Base-by-base conservation (phyloP, 1,284 basidiomycete genomes). In the Ceratobasidium sp. region DNA sequence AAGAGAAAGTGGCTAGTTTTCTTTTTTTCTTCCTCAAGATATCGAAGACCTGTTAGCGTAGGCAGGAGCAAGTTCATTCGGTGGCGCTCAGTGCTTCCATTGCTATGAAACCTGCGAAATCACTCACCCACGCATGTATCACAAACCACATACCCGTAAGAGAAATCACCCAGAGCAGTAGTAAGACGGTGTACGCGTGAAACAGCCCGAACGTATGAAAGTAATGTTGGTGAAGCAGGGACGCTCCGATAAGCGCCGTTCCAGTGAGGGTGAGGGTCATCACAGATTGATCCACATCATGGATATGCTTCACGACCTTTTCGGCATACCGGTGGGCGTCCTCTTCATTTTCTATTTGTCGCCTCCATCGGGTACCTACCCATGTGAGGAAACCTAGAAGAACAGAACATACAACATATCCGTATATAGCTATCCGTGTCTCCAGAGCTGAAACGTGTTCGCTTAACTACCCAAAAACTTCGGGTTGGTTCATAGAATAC, bases 61-160 rank as follows among this genome's bases (percentile, higher is more conserved):
- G n/a, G n/a, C n/a, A n/a, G n/a, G n/a, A n/a, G n/a, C n/a, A n/a
- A n/a, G n/a, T n/a, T n/a, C n/a, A n/a, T n/a, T n/a, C n/a, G n/a
- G n/a, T n/a, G n/a, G n/a, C n/a, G n/a, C n/a, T n/a, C n/a, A n/a
- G n/a, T n/a, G n/a, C n/a, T n/a, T n/a, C n/a, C n/a, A n/a, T n/a
- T n/a, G n/a, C n/a, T n/a, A n/a, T n/a, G n/a, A n/a, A n/a, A n/a
- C n/a, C n/a, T n/a, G n/a, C 12, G 28, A 39, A 23, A 33, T 51
- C 13, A 53, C 60, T 49, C 44, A 73, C 71, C 71, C 71, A 73
- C 49, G 60, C 42, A 51, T 73, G 71, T 20, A 73, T 73, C 20
- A 73, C 71, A 64, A 73, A 73, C 71, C 71, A 73, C 71, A 73
- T 73, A 28, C 71, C 71, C 2, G 71, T 73, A 13, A 73, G 44